Evolutionary conservation across 75 land plant genomes (phyloP), one percentile per base, ranked within the genome.

Genomic region (Pinus taeda): DNA sequence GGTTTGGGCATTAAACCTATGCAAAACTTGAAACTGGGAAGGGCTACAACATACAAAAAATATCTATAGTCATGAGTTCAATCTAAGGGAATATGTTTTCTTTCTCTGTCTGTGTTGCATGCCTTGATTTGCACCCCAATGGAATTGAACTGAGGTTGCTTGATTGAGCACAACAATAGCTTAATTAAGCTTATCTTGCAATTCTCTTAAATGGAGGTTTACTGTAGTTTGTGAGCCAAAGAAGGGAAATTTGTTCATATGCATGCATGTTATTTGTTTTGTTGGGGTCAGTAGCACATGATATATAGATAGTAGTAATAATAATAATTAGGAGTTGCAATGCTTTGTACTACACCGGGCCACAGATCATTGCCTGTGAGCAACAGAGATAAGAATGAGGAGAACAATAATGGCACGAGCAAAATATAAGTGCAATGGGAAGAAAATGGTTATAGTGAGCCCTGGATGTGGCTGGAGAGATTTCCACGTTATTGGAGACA

Each of bases 291-390:
- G 33, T 37, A 42, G 42, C 36, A 30, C 42, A 15, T 3, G 39
- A 65, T 30, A 65, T 26, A 61, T 13, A 33, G 15, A 26, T 65
- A 65, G 6, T 15, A 59, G 0, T 39, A 39, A 59, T 17, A 65
- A 36, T 93, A 96, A 96, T 92, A 73, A 90, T 94, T 90, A 20
- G 98, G 91, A 33, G 93, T 91, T 49, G 97, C 92, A 73, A 81
- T 84, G 75, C 77, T 95, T 79, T 93, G 45, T 95, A 93, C 78
- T 88, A 81, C 74, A 73, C 90, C 87, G 57, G 79, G 78, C 21
- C 80, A 87, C 57, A 69, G 76, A 67, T 4, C 17, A 6, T 20
- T 76, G 57, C 55, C 55, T 33, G 42, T 24, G 56, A 84, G 58
- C 3, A 81, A 57, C 57, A 57, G 57, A 33, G 82, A 75, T 15